Evolutionary conservation across 2,329 filamentous ascomycete genomes (phyloP), one percentile per base, ranked within the genome.

Genomic region (Sphaerulina musiva): DNA sequence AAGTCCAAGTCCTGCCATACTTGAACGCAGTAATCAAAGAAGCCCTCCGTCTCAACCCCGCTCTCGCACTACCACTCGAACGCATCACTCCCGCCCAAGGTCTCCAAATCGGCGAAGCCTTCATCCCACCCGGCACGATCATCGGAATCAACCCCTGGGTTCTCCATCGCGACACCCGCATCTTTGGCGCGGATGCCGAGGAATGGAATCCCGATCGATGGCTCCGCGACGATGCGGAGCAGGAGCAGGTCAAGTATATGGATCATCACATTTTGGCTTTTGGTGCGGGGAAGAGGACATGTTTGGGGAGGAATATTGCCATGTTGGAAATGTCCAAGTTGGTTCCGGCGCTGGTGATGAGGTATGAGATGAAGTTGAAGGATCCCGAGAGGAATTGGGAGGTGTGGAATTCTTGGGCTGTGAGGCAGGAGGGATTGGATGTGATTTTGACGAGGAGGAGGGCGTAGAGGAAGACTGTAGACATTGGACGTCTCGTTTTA

Each of bases 231-330:
- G 52, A 52, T 14, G 29, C 77, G n/a, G 82, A 85, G 14, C 63
- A 86, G 14, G 14, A 17, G 14, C 14, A 85, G 68, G 69, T 84
- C 26, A 79, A 76, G 2, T 85, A 85, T 53, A 83, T 85, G 17
- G 74, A 85, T 53, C 79, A 79, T 42, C 81, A 86, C 55, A 82
- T 86, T 48, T 75, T 81, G 14, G 39, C 56, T 11, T 61, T 60
- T 45, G 59, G 56, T 1, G 56, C 56, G n/a, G 59, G 57, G 12
- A 59, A 53, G 20, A 29, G 59, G 12, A 58, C 57, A 17, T 59
- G 59, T 48, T 23, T 61, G 3, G 57, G 57, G 7, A 29, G 53
- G 38, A 59, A 61, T 23, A 59, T 61, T 20, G 53, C 54, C 12
- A 56, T 58, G 52, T 46, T 59, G 34, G 57, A 61, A 40, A 49